A percentile compares a stretch with the other conserved stretches of the same genome.
These are phyloP conservation scores for Tolypocladium pustulatum DNA, from an alignment of 2,329 filamentous ascomycete genomes.

Conservation along the genomic window DNA sequence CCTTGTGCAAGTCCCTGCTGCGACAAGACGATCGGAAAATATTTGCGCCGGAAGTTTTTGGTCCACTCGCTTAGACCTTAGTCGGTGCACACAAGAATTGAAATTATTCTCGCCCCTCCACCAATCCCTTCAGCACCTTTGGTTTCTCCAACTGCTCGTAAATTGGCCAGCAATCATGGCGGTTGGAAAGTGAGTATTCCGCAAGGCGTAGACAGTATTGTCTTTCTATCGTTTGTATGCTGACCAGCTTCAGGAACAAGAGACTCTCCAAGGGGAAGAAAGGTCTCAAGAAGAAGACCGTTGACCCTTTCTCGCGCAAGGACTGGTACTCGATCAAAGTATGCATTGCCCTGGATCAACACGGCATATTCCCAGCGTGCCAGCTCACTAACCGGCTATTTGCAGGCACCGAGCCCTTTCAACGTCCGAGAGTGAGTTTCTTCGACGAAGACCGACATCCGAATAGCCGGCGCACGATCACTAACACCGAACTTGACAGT, in stretches of 20 bases:
- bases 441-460: neutral
- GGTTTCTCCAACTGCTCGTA: conserved; percentile 32
- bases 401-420: conserved; percentile 86
- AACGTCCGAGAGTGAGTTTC: conserved; percentile 83
- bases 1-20: neutral
- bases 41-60: conserved; percentile 4
- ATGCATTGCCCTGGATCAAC: conserved; percentile 14
- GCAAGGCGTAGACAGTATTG: neutral
- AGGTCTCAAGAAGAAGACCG: conserved; percentile 99
- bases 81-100: conserved; percentile 27
- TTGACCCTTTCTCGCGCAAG: conserved; percentile 96
- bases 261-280: conserved; percentile 99
- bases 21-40: conserved; percentile 14
- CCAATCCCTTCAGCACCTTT: conserved; percentile 30
- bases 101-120: conserved; percentile 31
- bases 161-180: conserved; percentile 46
- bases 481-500: conserved; percentile 40
- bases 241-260: conserved; percentile 69
- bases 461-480: conserved; percentile 1
- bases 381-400: conserved; percentile 5
- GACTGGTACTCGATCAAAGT: conserved; percentile 99
- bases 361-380: neutral
- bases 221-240: conserved; percentile 5
- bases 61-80: conserved; percentile 27
- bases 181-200: conserved; percentile 47